Evolutionary conservation across 768 basidiomycete species (phyloP).

Genomic region (Xerocomus spinulosus): DNA sequence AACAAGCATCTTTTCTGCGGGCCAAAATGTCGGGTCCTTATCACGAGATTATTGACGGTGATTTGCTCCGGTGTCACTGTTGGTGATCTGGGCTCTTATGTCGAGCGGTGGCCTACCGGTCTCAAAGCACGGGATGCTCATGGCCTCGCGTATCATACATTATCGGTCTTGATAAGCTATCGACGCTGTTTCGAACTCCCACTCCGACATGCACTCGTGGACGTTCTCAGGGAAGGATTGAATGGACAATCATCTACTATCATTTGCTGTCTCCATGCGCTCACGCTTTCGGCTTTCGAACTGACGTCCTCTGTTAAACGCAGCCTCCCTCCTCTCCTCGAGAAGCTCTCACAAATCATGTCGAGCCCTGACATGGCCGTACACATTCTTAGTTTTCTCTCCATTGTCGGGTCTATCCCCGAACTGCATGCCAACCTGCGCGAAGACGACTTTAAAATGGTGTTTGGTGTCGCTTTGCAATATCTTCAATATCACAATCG

Average conservation of each 20-base stretch:
- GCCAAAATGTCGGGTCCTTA: constrained; percentile 61
- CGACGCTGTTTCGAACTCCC: constrained; percentile 68
- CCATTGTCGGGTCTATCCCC: constrained; percentile 78
- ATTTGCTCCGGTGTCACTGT: constrained; percentile 64
- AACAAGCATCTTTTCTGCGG: constrained; percentile 99
- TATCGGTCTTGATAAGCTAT: constrained; percentile 88
- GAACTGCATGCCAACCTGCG: constrained; percentile 86
- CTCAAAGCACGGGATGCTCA: constrained; percentile 80
- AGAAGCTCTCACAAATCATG: constrained; percentile 90
- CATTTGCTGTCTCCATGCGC: constrained; percentile 85
- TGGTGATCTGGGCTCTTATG: constrained; percentile 50
- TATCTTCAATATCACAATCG: constrained; percentile 90
- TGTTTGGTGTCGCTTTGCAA: constrained; percentile 90
- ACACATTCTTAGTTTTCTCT: constrained; percentile 92
- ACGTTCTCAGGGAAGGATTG: constrained; percentile 66
- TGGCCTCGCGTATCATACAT: constrained; percentile 79
- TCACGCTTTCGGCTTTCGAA: constrained; percentile 86
- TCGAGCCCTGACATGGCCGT: constrained; percentile 89
- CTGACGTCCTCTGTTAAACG: constrained; percentile 77
- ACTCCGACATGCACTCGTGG: constrained; percentile 64
- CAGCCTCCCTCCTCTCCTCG: constrained; percentile 72
- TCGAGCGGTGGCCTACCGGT: constrained; percentile 56
- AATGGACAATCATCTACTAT: constrained; percentile 70
- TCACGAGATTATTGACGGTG: constrained; percentile 57
- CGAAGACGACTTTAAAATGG: constrained; percentile 84